Evolutionary conservation across 495 filamentous ascomycete species (phyloP), one percentile per base, ranked within the genome.

Genomic region (Penicillium pancosmium): DNA sequence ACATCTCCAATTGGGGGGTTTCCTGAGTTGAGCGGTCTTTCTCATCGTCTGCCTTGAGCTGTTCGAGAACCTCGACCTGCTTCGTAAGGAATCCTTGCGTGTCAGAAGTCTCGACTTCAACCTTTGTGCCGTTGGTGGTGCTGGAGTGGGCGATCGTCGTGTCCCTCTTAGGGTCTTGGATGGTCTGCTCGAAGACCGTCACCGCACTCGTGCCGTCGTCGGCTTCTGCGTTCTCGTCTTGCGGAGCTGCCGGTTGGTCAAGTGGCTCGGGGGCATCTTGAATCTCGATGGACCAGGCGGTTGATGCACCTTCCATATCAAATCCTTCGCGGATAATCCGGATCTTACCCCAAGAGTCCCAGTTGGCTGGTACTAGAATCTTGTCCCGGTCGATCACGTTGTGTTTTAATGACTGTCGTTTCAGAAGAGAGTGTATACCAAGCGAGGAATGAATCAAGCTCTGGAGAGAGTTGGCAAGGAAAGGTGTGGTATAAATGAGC

Each of bases 281-380:
- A 54, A 94, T 87, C 63, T 97, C 93, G 49, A 88, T 81, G 16
- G 86, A 85, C 93, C 93, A 97, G 16, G 87, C 90, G 48, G 84
- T 86, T 65, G 89, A 93, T 34, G 93, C 84, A 5, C 82, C 84
- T 76, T 98, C 94, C 46, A 95, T 89, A 60, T 97, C 91, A 67
- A 97, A 98, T 13, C 89, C 91, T 76, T 97, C 95, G n/a, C 91
- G 82, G 16, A 98, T 78, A 41, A 97, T 90, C 19, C 93, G 84
- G 57, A 99, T 97, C 73, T 98, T 99, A 27, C 91, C 93, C 92
- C 93, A 97, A 0, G 92, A 96, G 72, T 99, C 94, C 95, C 95
- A 98, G 69, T 96, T 96, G 11, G 92, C 88, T 4, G 94, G 95
- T 2, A 99, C 87, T 0, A 97, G 80, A 34, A 98, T 89, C 78